These are phyloP conservation scores for Solanum raphanifolium DNA, from an alignment of 257 asterid genomes.

Conservation along the genomic window DNA sequence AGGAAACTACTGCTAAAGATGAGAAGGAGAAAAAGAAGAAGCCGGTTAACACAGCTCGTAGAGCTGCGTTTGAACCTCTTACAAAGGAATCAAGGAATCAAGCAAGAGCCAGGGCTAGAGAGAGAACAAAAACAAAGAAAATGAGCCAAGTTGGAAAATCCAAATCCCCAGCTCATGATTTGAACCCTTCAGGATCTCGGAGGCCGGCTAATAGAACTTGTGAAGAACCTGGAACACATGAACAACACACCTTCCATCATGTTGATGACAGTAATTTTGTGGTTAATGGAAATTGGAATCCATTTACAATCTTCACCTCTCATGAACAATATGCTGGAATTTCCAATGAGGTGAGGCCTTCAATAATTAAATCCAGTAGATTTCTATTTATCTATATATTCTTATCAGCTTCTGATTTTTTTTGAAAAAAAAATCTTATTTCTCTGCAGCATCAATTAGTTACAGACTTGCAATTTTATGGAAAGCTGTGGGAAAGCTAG, in stretches of 20 bases:
- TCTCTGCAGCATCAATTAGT: neutral
- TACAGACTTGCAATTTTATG: neutral
- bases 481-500: neutral
- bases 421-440: neutral
- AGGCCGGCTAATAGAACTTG: neutral
- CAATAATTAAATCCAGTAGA: neutral
- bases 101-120: constrained; percentile 72
- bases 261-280: neutral
- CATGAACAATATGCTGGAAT: constrained; percentile 9
- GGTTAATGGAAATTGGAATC: constrained; percentile 13
- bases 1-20: neutral
- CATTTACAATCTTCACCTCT: constrained; percentile 3
- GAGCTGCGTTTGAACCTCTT: constrained; percentile 2
- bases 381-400: neutral
- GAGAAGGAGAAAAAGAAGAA: neutral
- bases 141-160: constrained; percentile 1
- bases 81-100: constrained; percentile 44
- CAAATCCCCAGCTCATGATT: neutral
- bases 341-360: constrained; percentile 4
- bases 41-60: constrained; percentile 6
- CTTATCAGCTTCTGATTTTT: neutral
- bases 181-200: neutral
- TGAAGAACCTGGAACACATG: neutral
- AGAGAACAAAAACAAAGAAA: constrained; percentile 52
- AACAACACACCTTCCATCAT: neutral